These are phyloP conservation scores for Rhizomucor pusillus DNA, from an alignment of 371 early-diverging fungal species.

Conservation along the genomic window DNA sequence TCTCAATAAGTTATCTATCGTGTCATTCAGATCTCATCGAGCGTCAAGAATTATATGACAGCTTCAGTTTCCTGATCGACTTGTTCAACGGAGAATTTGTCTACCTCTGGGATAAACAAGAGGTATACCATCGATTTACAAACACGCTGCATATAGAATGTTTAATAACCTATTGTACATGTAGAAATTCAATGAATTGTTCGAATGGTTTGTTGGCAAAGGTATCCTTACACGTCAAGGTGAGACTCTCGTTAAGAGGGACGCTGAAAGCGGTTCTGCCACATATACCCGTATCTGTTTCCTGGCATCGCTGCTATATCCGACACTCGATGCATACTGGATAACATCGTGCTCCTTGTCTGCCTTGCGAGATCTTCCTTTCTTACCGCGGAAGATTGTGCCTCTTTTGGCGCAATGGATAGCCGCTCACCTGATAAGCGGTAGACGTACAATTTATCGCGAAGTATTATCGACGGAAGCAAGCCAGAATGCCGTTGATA, in stretches of 20 bases:
- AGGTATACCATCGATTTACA: conserved; percentile 20
- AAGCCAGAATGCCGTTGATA: conserved; percentile 47
- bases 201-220: conserved; percentile 31
- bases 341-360: conserved; percentile 51
- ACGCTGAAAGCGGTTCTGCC: conserved; percentile 24
- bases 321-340: conserved; percentile 51
- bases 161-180: background rate
- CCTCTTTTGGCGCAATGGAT: conserved; percentile 53
- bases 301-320: conserved; percentile 47
- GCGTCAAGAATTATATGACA: conserved; percentile 25
- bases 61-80: conserved; percentile 42
- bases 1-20: conserved; percentile 41
- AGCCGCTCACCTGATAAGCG: conserved; percentile 49
- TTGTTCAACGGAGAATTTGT: conserved; percentile 48
- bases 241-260: conserved; percentile 18
- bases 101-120: conserved; percentile 41
- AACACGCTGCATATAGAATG: too few relatives aligned
- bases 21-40: conserved; percentile 4
- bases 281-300: conserved; percentile 38
- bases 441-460: conserved; percentile 46
- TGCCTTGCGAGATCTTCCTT: conserved; percentile 46
- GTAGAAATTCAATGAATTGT: conserved; percentile 37
- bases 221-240: conserved; percentile 14
- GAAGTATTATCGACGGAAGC: conserved; percentile 51
- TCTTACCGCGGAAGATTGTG: conserved; percentile 48